A percentile compares a stretch with the other conserved stretches of the same genome.
phyloP scores from a whole-genome alignment of 163 green algal species.

The Scenedesmus sp. region DNA sequence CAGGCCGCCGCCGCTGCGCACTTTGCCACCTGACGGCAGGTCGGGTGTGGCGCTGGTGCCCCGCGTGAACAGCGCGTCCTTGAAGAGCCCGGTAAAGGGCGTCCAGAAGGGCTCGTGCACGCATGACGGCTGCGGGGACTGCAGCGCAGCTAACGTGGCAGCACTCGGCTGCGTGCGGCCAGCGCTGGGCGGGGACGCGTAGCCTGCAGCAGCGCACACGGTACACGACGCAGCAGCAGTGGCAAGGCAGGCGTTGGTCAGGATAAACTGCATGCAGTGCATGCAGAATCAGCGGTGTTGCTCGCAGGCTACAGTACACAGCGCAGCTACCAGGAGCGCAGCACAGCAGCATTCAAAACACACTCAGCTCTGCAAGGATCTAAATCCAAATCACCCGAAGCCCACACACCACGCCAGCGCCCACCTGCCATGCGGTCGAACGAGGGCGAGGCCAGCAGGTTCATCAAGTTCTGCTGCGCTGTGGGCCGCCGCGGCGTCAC shows the following conservation, averaged over 20 bases:
- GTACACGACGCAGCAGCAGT: not conserved
- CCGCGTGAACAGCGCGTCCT: conserved; percentile 42
- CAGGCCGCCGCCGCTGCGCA: not conserved
- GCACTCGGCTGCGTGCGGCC: conserved; percentile 28
- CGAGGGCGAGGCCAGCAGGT: conserved; percentile 43
- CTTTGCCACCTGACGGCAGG: conserved; percentile 34
- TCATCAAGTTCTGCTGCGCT: conserved; percentile 45
- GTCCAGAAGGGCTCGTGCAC: conserved; percentile 54
- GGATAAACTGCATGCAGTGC: not conserved
- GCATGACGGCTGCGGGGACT: conserved; percentile 51
- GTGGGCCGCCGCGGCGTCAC: conserved; percentile 13
- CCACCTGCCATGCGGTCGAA: conserved; percentile 44
- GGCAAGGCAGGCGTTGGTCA: not conserved
- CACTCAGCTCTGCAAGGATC: no score
- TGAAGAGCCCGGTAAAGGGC: conserved; percentile 42
- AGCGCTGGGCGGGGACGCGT: not conserved
- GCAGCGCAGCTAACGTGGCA: conserved; percentile 47
- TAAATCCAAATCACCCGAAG: not conserved
- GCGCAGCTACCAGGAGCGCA: not conserved
- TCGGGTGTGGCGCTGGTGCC: conserved; percentile 46
- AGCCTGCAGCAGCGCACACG: conserved; percentile 26
- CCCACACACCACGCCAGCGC: not conserved
- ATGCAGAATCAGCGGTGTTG: not conserved
- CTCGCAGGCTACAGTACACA: not conserved
- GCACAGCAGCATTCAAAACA: no score